Evolutionary conservation across 2,329 filamentous ascomycete species (phyloP).

Genomic region (Periconia macrospinosa): DNA sequence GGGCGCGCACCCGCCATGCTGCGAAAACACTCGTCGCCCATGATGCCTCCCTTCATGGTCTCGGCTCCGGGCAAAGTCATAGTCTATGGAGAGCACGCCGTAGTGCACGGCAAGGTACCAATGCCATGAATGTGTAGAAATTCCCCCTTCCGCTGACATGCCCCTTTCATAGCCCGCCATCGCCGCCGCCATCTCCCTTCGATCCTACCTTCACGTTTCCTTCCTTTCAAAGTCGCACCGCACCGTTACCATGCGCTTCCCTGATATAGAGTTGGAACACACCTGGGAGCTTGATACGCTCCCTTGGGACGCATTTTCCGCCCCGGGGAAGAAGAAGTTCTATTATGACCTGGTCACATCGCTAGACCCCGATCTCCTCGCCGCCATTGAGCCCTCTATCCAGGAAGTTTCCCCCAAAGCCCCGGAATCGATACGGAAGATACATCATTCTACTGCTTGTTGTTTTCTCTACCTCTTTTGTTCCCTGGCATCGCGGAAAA

Average conservation of each 20-base stretch:
- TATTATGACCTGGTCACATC: slow-evolving; percentile 84
- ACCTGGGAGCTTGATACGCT: slow-evolving; percentile 93
- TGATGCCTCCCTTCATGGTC: slow-evolving; percentile 92
- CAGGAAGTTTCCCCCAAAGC: slow-evolving; percentile 67
- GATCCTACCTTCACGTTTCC: slow-evolving; percentile 95
- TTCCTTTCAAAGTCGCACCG: slow-evolving; percentile 89
- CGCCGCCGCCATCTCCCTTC: slow-evolving; percentile 89
- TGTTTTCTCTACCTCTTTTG: slow-evolving; percentile 93
- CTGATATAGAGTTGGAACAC: slow-evolving; percentile 86
- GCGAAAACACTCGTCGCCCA: slow-evolving; percentile 54
- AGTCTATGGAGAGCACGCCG: slow-evolving; percentile 95
- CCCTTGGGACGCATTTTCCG: slow-evolving; percentile 81
- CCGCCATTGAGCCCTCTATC: slow-evolving; percentile 79
- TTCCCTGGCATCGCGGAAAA: slow-evolving; percentile 77
- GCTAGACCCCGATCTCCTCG: slow-evolving; percentile 80
- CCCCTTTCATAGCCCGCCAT: slow-evolving; percentile 71
- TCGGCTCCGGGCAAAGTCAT: slow-evolving; percentile 98
- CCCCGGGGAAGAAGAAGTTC: slow-evolving; percentile 84
- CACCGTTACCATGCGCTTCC: slow-evolving; percentile 84
- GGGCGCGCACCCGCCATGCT: slow-evolving; percentile 21
- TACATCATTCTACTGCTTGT: slow-evolving; percentile 78
- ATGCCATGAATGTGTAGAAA: neutral
- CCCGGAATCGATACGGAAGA: slow-evolving; percentile 74
- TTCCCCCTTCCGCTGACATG: neutral
- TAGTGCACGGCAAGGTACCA: slow-evolving; percentile 89